Base-by-base conservation (phyloP, 106 monocot species). In the Dioscorea zingiberensis region DNA sequence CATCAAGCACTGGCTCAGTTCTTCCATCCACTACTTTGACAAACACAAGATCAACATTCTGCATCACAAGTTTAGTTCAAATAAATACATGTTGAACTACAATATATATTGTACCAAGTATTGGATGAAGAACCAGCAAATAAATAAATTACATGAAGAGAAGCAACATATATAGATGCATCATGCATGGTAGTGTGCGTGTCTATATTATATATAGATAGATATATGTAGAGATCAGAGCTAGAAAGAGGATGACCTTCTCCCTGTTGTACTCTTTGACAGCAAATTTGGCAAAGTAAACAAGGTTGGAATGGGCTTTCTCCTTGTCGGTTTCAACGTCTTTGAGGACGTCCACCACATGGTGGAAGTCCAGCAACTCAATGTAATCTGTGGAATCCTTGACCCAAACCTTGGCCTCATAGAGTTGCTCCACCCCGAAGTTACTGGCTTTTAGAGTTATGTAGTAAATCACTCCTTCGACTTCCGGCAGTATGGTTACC, bases 211-310 rank as follows among this genome's bases (percentile, higher is more conserved):
- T n/a, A n/a, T n/a, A n/a, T 7, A 47, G 46, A 47, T 47, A 21
- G 18, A 62, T 28, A 0, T 15, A 29, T 7, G 46, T 7, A 7
- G 46, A 47, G 46, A 47, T 7, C 9, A 47, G 46, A n/a, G n/a
- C n/a, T n/a, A n/a, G n/a, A n/a, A n/a, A n/a, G 13, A 47, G 13
- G 13, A 6, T 55, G 5, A 77, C 83, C 83, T 83, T 55, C 63
- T 74, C 56, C 64, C 75, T 74, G 74, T 83, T 83, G 78, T 83
- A 71, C 44, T 83, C 78, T 9, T 83, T 71, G 49, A 83, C 83
- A 24, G 83, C 78, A 58, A 83, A 78, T 32, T 78, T 78, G 13
- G 71, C 83, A 66, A 83, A n/a, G 13, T 47, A 47, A 8, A 47
- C 32, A 3, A n/a, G 19, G 44, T 47, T 26, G 25, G 65, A 65